Evolutionary conservation across 805 yeast genomes (phyloP).

Genomic region (Metschnikowia matae): DNA sequence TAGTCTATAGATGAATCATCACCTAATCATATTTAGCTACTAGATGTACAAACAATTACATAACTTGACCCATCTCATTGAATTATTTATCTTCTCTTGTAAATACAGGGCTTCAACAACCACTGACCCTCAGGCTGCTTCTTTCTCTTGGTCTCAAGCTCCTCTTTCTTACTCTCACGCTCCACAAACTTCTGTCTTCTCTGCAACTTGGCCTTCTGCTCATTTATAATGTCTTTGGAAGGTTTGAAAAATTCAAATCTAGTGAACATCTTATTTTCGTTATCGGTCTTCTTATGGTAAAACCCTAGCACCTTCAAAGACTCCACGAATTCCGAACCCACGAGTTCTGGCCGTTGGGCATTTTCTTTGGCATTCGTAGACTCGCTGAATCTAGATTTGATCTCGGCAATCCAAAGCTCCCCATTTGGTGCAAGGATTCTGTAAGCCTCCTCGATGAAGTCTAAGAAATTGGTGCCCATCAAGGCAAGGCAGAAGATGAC

Average conservation of each 20-base stretch:
- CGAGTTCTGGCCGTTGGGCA: slow-evolving; percentile 30
- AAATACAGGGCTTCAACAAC: slow-evolving; percentile 93
- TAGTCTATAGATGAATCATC: too few relatives aligned
- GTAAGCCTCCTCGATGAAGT: slow-evolving; percentile 85
- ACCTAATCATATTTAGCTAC: too few relatives aligned
- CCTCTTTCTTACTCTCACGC: slow-evolving; percentile 58
- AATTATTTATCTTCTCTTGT: slow-evolving; percentile 66
- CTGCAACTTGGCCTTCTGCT: slow-evolving; percentile 56
- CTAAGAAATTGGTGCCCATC: slow-evolving; percentile 96
- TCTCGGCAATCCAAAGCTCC: slow-evolving; percentile 96
- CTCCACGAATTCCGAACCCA: slow-evolving; percentile 77
- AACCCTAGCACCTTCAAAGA: slow-evolving; percentile 77
- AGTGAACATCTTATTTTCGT: slow-evolving; percentile 87
- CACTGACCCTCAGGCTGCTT: slow-evolving; percentile 73
- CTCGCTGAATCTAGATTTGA: slow-evolving; percentile 85
- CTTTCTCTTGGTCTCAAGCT: slow-evolving; percentile 51
- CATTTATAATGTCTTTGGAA: slow-evolving; percentile 59
- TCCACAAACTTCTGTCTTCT: slow-evolving; percentile 68
- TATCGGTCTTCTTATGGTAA: slow-evolving; percentile 83
- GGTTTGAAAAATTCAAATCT: slow-evolving; percentile 94
- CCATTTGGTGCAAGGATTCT: slow-evolving; percentile 87
- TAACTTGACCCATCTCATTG: background rate
- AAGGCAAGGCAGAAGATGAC: slow-evolving; percentile 93
- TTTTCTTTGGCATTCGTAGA: slow-evolving; percentile 23
- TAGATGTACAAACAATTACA: too few relatives aligned